A percentile compares a stretch with the other conserved stretches of the same genome.
Conservation (phyloP, 1,139 yeast species). For the Pichia sp. region DNA sequence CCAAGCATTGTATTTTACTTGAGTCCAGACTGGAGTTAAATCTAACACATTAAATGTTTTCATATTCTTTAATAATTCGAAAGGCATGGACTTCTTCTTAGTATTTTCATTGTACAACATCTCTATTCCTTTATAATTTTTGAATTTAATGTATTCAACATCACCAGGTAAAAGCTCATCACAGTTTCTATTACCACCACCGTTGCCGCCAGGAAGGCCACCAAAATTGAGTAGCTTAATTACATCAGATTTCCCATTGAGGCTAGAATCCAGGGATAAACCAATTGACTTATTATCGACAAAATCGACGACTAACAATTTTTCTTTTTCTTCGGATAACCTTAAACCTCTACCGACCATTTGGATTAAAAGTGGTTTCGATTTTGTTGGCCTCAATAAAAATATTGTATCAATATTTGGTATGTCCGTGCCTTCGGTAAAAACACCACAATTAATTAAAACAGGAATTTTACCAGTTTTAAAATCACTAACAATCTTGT, state of each 20-base stretch:
- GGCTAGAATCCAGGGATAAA: constrained; percentile 58
- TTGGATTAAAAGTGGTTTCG: constrained; percentile 70
- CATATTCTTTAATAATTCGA: constrained; percentile 8
- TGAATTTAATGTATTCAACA: constrained; percentile 28
- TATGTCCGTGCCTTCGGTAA: constrained; percentile 95
- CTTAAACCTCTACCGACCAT: constrained; percentile 94
- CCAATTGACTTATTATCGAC: constrained; percentile 61
- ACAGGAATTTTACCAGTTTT: constrained; percentile 64
- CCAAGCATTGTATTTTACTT: constrained; percentile 15
- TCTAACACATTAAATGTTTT: not conserved
- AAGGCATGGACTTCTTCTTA: constrained; percentile 10
- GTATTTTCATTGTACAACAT: constrained; percentile 28
- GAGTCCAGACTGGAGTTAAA: constrained; percentile 9
- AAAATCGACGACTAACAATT: constrained; percentile 78
- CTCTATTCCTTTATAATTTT: constrained; percentile 27
- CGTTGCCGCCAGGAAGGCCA: constrained; percentile 4
- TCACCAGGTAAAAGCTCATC: constrained; percentile 21
- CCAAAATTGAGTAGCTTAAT: constrained; percentile 11
- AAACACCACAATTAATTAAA: constrained; percentile 82
- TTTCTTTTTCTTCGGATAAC: constrained; percentile 54
- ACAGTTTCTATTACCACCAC: constrained; percentile 3
- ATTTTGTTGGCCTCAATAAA: constrained; percentile 78
- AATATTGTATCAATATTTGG: constrained; percentile 85
- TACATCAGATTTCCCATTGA: constrained; percentile 43
- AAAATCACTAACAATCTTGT: constrained; percentile 54